Evolutionary conservation across 108 stramenopile genomes (phyloP).

Genomic region (Discostella stelligeroides): DNA sequence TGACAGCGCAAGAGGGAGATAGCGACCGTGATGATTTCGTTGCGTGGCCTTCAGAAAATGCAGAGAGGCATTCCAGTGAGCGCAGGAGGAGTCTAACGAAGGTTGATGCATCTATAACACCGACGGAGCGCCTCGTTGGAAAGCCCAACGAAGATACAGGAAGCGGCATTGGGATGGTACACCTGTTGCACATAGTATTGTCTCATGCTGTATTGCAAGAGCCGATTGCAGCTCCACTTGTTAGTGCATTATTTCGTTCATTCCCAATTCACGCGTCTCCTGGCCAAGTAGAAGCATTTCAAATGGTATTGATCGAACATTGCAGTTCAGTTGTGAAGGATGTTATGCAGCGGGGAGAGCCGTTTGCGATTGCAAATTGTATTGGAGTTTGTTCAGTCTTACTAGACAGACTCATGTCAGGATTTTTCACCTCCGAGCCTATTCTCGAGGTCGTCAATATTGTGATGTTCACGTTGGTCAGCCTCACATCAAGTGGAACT

Average conservation of each 20-base stretch:
- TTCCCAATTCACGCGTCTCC: constrained; percentile 84
- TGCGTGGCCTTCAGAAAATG: constrained; percentile 14
- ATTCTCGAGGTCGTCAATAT: constrained; percentile 65
- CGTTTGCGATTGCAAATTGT: constrained; percentile 75
- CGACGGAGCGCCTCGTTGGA: constrained; percentile 69
- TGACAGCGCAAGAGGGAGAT: background rate
- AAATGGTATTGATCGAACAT: constrained; percentile 77
- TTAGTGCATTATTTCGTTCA: constrained; percentile 69
- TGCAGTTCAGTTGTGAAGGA: constrained; percentile 72
- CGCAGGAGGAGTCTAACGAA: constrained; percentile 39
- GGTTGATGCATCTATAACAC: constrained; percentile 37
- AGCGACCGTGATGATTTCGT: constrained; percentile 14
- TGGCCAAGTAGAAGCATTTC: constrained; percentile 84
- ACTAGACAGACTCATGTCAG: constrained; percentile 74
- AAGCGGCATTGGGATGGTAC: constrained; percentile 73
- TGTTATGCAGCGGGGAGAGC: constrained; percentile 74
- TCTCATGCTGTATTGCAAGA: constrained; percentile 66
- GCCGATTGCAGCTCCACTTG: constrained; percentile 75
- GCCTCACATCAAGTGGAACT: constrained; percentile 61
- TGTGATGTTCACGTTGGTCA: constrained; percentile 55
- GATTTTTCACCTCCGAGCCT: constrained; percentile 76
- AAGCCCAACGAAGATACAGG: constrained; percentile 46
- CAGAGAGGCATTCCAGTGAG: background rate
- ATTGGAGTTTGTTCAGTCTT: constrained; percentile 79
- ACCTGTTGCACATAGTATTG: constrained; percentile 71